Base-by-base conservation (phyloP, 805 yeast species). In the Myxozyma kluyveri region DNA sequence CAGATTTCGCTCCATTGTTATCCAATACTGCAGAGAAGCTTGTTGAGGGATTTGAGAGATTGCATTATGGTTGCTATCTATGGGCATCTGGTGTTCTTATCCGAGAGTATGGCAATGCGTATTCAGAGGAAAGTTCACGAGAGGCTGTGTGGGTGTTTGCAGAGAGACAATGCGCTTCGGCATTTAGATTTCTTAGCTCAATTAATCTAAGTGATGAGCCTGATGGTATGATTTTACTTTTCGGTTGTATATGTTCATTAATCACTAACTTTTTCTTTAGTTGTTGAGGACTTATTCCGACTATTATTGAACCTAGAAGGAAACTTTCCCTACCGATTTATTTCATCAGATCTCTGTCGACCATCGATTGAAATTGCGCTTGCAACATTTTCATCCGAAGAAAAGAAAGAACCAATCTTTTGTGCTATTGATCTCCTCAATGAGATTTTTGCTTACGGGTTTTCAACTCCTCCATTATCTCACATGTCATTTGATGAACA, bases 401-500 rank as follows among this genome's bases (percentile, higher is more conserved):
- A n/a, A n/a, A 89, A 88, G 63, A 76, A 75, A 53, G 93, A 86
- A 55, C 84, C 96, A 3, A 72, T 88, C 52, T 72, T 77, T 37
- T 75, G 88, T 2, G 79, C 84, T 18, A 70, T 90, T 51, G 89
- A 88, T 63, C 88, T 80, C 66, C 69, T 90, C 60, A 83, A 87
- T 59, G 99, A 93, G 66, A 74, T 88, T 32, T 69, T 86, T 21
- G 79, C 89, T 4, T 90, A 95, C 91, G 96, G 96, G 1, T 80
- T 84, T 59, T 83, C 78, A 24, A 73, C 78, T 7, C 89, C 96
- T 1, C 96, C 96, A 3, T 76, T 86, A 18, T 84, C 95, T 5
- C 76, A 84, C 37, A 75, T 78, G 48, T 75, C 74, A n/a, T 40
- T 44, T 21, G 45, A 56, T 18, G 60, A 54, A 22, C 44, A 45